Conservation (phyloP, 257 asterid species). For the Solanum chaucha region DNA sequence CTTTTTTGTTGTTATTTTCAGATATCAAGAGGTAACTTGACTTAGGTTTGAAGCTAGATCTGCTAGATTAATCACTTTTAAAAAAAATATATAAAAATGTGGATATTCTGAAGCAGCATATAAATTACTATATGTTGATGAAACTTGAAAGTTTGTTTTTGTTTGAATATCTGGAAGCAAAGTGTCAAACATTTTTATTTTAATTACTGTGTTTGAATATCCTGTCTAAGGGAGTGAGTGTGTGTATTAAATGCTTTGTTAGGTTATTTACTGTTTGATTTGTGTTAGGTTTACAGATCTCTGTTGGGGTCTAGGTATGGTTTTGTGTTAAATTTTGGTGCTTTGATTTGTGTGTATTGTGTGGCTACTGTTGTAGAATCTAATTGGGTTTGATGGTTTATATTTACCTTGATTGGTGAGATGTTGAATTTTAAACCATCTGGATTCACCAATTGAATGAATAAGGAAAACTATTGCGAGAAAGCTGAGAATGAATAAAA, state of each 20-base stretch:
- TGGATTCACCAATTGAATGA: neutral
- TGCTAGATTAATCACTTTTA: neutral
- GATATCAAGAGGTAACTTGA: neutral
- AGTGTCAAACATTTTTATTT: neutral
- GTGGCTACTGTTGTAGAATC: neutral
- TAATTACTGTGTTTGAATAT: neutral
- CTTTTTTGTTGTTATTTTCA: neutral
- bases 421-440: neutral
- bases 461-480: neutral
- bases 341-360: neutral
- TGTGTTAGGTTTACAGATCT: neutral
- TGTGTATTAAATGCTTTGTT: neutral
- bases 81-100: neutral
- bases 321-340: neutral
- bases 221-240: neutral
- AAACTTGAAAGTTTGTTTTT: neutral
- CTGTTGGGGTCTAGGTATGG: neutral
- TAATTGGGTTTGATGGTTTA: neutral
- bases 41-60: neutral
- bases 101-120: neutral
- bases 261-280: neutral
- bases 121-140: neutral
- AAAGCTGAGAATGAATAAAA: neutral
- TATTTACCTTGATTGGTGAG: slow-evolving; percentile 1
- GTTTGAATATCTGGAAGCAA: neutral